Conservation (phyloP, 768 basidiomycete genomes). For the Amanita exitialis region DNA sequence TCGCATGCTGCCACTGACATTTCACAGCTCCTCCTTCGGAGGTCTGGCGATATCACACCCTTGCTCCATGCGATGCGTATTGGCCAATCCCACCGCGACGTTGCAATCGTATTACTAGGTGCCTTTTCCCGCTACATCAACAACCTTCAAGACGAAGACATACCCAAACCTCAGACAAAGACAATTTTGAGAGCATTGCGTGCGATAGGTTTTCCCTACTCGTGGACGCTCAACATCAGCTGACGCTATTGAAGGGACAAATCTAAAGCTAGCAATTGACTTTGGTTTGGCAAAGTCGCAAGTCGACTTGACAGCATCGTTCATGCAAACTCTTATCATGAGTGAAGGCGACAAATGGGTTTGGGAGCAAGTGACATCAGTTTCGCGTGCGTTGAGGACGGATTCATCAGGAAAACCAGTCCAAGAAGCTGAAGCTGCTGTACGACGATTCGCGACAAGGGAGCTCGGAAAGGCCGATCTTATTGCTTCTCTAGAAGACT, state of each 20-base stretch:
- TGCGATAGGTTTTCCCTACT: constrained; percentile 23
- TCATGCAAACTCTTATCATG: constrained; percentile 93
- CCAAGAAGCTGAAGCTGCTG: constrained; percentile 58
- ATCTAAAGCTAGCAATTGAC: constrained; percentile 89
- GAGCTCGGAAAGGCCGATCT: constrained; percentile 70
- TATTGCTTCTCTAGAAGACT: constrained; percentile 83
- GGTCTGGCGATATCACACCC: constrained; percentile 79
- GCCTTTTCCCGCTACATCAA: constrained; percentile 92
- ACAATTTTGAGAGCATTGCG: constrained; percentile 70
- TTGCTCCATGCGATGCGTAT: constrained; percentile 87
- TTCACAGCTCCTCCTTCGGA: constrained; percentile 64
- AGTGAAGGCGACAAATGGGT: constrained; percentile 93
- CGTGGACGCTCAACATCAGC: neutral
- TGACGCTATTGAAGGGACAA: constrained; percentile 38
- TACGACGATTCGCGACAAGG: constrained; percentile 79
- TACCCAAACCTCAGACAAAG: constrained; percentile 59
- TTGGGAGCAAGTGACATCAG: constrained; percentile 52
- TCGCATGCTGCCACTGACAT: neutral
- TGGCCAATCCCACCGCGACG: constrained; percentile 63
- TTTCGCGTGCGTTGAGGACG: constrained; percentile 60
- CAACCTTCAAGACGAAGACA: constrained; percentile 72
- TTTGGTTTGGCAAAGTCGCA: constrained; percentile 74
- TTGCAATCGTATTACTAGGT: constrained; percentile 81
- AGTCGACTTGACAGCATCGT: constrained; percentile 82
- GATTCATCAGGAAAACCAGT: constrained; percentile 71